A percentile compares a stretch with the other conserved stretches of the same genome.
phyloP scores from a whole-genome alignment of 2,329 filamentous ascomycete species.

The Pezicula neosporulosa region DNA sequence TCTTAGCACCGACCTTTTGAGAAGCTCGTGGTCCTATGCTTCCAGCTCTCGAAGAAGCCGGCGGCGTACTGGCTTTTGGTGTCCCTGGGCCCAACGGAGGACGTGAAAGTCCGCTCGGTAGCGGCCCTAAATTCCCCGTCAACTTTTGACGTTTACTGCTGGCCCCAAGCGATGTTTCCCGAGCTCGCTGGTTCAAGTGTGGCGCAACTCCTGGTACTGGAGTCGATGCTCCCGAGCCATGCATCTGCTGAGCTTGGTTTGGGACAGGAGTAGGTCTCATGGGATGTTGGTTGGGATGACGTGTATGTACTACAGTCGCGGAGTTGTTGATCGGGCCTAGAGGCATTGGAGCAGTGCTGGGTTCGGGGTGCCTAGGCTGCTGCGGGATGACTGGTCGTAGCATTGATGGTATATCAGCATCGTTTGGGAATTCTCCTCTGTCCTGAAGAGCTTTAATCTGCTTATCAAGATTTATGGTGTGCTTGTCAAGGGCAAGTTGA shows the following conservation, averaged over 20 bases:
- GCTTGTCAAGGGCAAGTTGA: slow-evolving; percentile 56
- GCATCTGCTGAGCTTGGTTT: slow-evolving; percentile 17
- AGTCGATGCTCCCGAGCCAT: slow-evolving; percentile 40
- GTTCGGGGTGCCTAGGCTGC: slow-evolving; percentile 27
- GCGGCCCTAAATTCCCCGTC: slow-evolving; percentile 37
- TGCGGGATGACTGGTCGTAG: slow-evolving; percentile 55
- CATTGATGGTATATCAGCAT: slow-evolving; percentile 60
- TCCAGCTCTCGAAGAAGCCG: slow-evolving; percentile 41
- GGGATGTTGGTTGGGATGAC: slow-evolving; percentile 26
- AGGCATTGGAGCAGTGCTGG: slow-evolving; percentile 17
- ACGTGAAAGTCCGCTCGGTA: slow-evolving; percentile 55
- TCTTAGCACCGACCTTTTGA: slow-evolving; percentile 28
- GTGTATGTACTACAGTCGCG: slow-evolving; percentile 14
- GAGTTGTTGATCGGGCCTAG: slow-evolving; percentile 20
- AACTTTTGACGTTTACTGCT: slow-evolving; percentile 47
- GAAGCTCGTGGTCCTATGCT: slow-evolving; percentile 55
- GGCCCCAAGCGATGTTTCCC: slow-evolving; percentile 58
- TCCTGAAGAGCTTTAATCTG: slow-evolving; percentile 62
- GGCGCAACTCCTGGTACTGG: slow-evolving; percentile 58
- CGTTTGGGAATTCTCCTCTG: slow-evolving; percentile 43
- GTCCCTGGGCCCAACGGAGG: slow-evolving; percentile 62
- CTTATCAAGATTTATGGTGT: slow-evolving; percentile 57
- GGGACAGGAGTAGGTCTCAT: slow-evolving; percentile 14
- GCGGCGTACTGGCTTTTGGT: slow-evolving; percentile 44
- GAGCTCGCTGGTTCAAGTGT: slow-evolving; percentile 53